Conservation (phyloP, 768 basidiomycete species). For the Amylocystis lapponica region DNA sequence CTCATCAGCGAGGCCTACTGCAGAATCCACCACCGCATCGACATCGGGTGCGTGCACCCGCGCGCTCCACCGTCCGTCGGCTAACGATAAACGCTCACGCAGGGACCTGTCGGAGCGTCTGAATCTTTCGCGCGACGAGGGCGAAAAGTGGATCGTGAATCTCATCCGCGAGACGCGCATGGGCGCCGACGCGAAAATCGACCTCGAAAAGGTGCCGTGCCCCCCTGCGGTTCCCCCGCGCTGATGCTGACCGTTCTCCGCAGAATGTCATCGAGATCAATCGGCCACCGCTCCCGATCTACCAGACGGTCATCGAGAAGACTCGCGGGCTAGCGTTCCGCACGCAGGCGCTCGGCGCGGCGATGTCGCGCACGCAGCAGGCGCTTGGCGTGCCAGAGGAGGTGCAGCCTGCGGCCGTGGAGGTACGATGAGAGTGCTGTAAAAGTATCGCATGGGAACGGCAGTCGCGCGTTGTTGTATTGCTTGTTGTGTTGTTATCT, state of each 20-base stretch:
- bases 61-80: neutral
- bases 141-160: conserved; percentile 99
- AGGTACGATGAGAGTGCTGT: conserved; percentile 14
- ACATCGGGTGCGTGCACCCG: conserved; percentile 60
- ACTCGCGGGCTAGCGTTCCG: conserved; percentile 88
- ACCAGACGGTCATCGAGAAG: conserved; percentile 93
- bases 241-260: conserved; percentile 11
- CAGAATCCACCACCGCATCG: conserved; percentile 90
- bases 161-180: conserved; percentile 95
- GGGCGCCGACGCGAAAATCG: conserved; percentile 96
- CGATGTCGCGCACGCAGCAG: conserved; percentile 42
- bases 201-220: conserved; percentile 80
- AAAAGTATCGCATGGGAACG: too few species aligned
- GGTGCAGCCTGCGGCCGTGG: conserved; percentile 14
- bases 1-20: conserved; percentile 97
- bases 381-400: conserved; percentile 8
- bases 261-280: conserved; percentile 97
- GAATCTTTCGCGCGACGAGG: conserved; percentile 90
- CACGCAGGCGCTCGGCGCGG: conserved; percentile 84
- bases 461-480: too few species aligned
- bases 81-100: neutral
- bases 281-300: conserved; percentile 82
- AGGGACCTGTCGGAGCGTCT: conserved; percentile 92
- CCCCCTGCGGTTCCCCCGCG: neutral
- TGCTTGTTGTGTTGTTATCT: too few species aligned